A percentile compares a stretch with the other conserved stretches of the same genome.
Conservation (phyloP, 2,329 filamentous ascomycete genomes). For the Teratosphaeria epicoccoides region DNA sequence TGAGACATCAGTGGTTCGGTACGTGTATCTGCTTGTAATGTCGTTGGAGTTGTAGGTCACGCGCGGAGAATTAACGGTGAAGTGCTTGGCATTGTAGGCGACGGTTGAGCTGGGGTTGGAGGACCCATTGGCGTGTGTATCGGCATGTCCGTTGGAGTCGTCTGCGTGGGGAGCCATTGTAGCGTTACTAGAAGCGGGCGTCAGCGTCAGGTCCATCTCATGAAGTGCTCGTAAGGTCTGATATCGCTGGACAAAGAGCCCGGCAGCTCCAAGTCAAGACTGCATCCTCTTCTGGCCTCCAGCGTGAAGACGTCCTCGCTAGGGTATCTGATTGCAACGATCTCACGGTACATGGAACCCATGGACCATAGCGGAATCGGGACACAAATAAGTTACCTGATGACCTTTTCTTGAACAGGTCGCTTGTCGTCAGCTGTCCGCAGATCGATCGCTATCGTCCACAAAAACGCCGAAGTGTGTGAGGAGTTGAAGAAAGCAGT, state of each 20-base stretch:
- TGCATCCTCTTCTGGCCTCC: too few relatives aligned
- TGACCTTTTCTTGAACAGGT: too few relatives aligned
- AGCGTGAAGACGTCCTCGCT: too few relatives aligned
- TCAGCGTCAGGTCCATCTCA: background rate
- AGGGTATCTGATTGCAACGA: too few relatives aligned
- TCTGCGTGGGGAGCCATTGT: constrained; percentile 89
- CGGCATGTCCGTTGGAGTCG: constrained; percentile 46
- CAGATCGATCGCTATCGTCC: too few relatives aligned
- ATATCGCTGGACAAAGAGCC: too few relatives aligned
- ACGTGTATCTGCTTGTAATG: constrained; percentile 91
- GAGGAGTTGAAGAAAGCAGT: background rate
- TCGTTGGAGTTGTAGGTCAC: constrained; percentile 79
- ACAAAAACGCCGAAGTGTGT: too few relatives aligned
- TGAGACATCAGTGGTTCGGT: constrained; percentile 81
- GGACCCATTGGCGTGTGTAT: constrained; percentile 18
- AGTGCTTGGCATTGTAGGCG: constrained; percentile 34
- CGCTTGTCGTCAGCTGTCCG: background rate
- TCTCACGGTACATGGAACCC: too few relatives aligned
- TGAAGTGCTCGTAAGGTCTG: too few relatives aligned
- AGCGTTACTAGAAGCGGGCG: constrained; percentile 8
- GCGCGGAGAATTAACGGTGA: constrained; percentile 84
- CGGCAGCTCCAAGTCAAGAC: too few relatives aligned
- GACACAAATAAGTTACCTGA: too few relatives aligned
- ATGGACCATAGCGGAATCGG: too few relatives aligned
- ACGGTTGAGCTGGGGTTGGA: constrained; percentile 13